These are phyloP conservation scores for Populus alba DNA, from an alignment of 345 rosid genomes.

Conservation along the genomic window DNA sequence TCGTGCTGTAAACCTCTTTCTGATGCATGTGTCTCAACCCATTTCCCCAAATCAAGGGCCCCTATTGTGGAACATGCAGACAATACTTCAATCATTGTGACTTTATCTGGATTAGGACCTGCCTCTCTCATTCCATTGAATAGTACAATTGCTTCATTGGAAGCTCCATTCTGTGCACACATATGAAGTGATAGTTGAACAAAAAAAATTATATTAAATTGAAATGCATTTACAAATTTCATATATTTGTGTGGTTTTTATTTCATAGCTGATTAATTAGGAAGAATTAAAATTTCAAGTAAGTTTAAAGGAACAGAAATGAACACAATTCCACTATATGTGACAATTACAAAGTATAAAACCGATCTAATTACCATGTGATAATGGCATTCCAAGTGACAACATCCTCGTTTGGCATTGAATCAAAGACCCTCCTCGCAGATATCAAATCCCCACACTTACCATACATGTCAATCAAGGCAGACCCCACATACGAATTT, in stretches of 20 bases:
- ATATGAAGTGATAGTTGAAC: too few relatives aligned
- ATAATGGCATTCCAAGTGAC: conserved; percentile 90
- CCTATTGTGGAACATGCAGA: too few relatives aligned
- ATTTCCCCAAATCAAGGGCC: conserved; percentile 43
- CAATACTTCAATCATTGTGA: too few relatives aligned
- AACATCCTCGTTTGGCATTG: conserved; percentile 53
- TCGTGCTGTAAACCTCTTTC: conserved; percentile 44
- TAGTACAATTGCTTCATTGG: too few relatives aligned
- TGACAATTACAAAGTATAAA: neutral
- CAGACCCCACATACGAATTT: too few relatives aligned
- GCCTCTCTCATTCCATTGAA: too few relatives aligned
- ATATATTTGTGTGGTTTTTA: neutral
- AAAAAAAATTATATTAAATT: neutral
- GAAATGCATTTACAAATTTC: neutral
- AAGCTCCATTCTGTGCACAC: too few relatives aligned
- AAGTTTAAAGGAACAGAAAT: too few relatives aligned
- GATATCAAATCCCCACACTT: conserved; percentile 61
- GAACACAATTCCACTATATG: too few relatives aligned
- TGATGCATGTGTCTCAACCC: conserved; percentile 51
- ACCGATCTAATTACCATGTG: conserved; percentile 48
- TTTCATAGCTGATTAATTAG: neutral
- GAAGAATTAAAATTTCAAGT: too few relatives aligned
- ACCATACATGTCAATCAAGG: too few relatives aligned
- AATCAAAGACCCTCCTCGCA: conserved; percentile 71
- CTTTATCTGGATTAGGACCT: too few relatives aligned